phyloP scores from a whole-genome alignment of 495 filamentous ascomycete genomes.

The Cudoniella acicularis region DNA sequence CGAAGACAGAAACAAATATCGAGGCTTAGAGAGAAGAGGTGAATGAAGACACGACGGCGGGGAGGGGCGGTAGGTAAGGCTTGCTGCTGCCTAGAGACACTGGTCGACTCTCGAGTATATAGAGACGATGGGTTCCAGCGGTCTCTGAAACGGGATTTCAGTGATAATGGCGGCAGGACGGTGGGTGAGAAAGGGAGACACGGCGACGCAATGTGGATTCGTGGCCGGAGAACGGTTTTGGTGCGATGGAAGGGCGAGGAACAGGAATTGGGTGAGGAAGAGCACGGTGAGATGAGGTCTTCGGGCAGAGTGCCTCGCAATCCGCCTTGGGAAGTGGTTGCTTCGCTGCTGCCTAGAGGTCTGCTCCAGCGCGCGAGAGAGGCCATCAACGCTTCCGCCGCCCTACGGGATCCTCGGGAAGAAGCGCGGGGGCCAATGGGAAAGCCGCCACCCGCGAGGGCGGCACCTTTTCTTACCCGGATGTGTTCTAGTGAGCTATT shows the following conservation, averaged over 20 bases:
- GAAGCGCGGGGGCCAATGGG: not conserved
- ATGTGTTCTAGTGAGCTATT: not conserved
- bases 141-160: conserved; percentile 1
- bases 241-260: conserved; percentile 7
- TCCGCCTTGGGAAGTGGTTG: not conserved
- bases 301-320: not conserved
- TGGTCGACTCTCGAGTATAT: conserved; percentile 12
- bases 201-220: conserved; percentile 13
- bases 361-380: not conserved
- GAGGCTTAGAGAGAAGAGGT: conserved; percentile 7
- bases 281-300: not conserved
- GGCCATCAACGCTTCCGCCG: not conserved
- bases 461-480: not conserved
- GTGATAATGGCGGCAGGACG: not conserved
- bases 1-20: not conserved
- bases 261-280: not conserved
- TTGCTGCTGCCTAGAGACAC: conserved; percentile 21
- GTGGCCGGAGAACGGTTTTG: conserved; percentile 4
- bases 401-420: not conserved
- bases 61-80: conserved; percentile 16
- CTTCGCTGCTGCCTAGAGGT: conserved; percentile 1
- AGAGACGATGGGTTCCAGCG: conserved; percentile 11
- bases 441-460: not conserved
- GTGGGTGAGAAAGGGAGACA: conserved; percentile 3
- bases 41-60: conserved; percentile 2